A percentile compares a stretch with the other conserved stretches of the same genome.
These are phyloP conservation scores for Colletotrichum eremochloae DNA, from an alignment of 2,329 filamentous ascomycete species.

Conservation along the genomic window DNA sequence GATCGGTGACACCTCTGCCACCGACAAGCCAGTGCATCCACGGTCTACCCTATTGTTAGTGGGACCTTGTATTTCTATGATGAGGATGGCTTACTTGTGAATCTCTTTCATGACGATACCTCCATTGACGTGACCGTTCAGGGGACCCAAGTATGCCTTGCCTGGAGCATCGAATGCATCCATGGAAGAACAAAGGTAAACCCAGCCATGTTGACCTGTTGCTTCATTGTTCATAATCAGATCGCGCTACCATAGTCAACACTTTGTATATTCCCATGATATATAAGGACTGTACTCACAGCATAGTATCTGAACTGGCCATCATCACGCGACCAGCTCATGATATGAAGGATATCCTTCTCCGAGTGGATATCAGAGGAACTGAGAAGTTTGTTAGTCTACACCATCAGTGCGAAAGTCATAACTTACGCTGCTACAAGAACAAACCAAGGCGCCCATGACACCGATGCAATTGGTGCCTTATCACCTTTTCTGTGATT, in stretches of 20 bases:
- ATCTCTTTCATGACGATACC: too few species aligned
- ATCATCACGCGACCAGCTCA: not conserved
- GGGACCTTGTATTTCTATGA: too few species aligned
- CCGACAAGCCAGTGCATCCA: too few species aligned
- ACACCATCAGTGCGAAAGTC: too few species aligned
- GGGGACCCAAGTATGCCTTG: constrained; percentile 1
- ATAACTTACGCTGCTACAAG: constrained; percentile 1
- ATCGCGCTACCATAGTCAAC: not conserved
- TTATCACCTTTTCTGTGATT: not conserved
- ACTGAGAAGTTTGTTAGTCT: not conserved
- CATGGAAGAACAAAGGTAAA: not conserved
- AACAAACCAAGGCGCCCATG: constrained; percentile 1
- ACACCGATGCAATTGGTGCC: not conserved
- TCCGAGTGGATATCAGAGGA: not conserved
- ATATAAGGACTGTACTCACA: not conserved
- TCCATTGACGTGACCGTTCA: too few species aligned
- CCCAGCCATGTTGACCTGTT: not conserved
- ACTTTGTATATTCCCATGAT: not conserved
- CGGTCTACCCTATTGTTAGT: too few species aligned
- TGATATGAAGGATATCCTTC: constrained; percentile 2
- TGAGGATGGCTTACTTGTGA: too few species aligned
- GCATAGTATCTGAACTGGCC: constrained; percentile 1
- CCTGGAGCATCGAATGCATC: not conserved
- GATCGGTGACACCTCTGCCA: too few species aligned
- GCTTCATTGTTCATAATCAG: constrained; percentile 1